These are phyloP conservation scores for Rubroshorea leprosula DNA, from an alignment of 345 rosid genomes.

Conservation along the genomic window DNA sequence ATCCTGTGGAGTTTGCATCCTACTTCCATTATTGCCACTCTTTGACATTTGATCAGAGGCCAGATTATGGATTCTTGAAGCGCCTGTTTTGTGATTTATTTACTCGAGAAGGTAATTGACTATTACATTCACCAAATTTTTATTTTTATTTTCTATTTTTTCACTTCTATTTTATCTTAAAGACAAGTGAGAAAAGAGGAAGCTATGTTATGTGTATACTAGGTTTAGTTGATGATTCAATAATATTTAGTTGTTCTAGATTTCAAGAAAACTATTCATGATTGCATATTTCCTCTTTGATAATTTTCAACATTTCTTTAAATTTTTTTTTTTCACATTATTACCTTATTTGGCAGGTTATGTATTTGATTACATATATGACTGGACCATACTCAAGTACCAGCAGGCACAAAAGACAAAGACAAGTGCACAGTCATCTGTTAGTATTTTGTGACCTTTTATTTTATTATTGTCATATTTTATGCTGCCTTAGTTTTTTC, in stretches of 20 bases:
- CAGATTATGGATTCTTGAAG: conserved; percentile 83
- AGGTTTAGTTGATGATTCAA: no score
- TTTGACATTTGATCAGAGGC: conserved; percentile 68
- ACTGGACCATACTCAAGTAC: conserved; percentile 93
- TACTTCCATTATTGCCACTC: conserved; percentile 87
- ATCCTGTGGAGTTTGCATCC: conserved; percentile 65
- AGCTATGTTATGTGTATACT: background rate
- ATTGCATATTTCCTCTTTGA: background rate
- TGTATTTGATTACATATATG: conserved; percentile 78
- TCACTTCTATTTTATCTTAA: background rate
- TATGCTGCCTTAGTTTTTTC: background rate
- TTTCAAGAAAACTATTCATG: background rate
- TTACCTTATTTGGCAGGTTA: conserved; percentile 47
- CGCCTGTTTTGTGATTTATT: conserved; percentile 78
- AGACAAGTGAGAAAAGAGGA: no score
- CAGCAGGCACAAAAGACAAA: conserved; percentile 67
- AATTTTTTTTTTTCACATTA: background rate
- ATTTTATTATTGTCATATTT: background rate
- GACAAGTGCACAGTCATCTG: conserved; percentile 55
- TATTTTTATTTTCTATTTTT: no score
- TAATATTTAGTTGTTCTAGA: background rate
- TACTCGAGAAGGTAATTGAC: conserved; percentile 58
- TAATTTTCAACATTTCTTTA: background rate
- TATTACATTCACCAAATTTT: no score
- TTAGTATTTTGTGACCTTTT: conserved; percentile 21